A percentile compares a stretch with the other conserved stretches of the same genome.
Conservation (phyloP, 2,329 filamentous ascomycete genomes). For the Ceratocystis colombiana region DNA sequence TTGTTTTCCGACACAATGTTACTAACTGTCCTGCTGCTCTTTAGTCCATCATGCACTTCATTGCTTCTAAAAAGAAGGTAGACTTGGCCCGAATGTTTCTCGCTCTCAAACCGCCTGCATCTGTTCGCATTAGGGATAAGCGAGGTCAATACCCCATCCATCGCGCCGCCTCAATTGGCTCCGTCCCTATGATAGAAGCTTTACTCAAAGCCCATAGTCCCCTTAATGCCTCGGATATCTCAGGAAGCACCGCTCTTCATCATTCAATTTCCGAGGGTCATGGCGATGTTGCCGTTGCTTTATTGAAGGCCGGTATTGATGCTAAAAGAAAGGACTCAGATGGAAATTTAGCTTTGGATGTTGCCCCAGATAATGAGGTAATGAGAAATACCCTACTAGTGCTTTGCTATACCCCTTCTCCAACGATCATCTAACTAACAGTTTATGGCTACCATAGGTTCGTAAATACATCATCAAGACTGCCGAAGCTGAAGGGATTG, state of each 20-base stretch:
- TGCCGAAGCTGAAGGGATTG: slow-evolving; percentile 78
- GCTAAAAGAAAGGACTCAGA: slow-evolving; percentile 63
- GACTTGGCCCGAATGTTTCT: slow-evolving; percentile 72
- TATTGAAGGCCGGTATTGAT: slow-evolving; percentile 80
- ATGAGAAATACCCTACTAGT: background rate
- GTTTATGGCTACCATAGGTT: slow-evolving; percentile 42
- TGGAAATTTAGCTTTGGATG: slow-evolving; percentile 62
- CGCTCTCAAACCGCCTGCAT: slow-evolving; percentile 56
- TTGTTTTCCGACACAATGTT: background rate
- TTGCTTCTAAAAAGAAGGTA: slow-evolving; percentile 79
- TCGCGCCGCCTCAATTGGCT: slow-evolving; percentile 81
- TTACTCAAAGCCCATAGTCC: slow-evolving; percentile 70
- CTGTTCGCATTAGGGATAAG: slow-evolving; percentile 69
- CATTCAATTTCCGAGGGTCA: slow-evolving; percentile 71
- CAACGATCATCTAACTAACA: background rate
- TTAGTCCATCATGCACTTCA: slow-evolving; percentile 81
- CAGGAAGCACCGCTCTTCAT: slow-evolving; percentile 82
- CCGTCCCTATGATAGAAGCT: slow-evolving; percentile 73
- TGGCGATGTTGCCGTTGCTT: slow-evolving; percentile 69
- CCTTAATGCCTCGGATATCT: slow-evolving; percentile 68
- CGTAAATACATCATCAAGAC: slow-evolving; percentile 65
- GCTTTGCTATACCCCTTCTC: background rate
- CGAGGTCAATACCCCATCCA: slow-evolving; percentile 86
- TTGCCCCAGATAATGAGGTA: slow-evolving; percentile 80
- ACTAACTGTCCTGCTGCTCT: background rate